A percentile compares a stretch with the other conserved stretches of the same genome.
These are phyloP conservation scores for Spathaspora passalidarum DNA, from an alignment of 805 yeast species.

Conservation along the genomic window DNA sequence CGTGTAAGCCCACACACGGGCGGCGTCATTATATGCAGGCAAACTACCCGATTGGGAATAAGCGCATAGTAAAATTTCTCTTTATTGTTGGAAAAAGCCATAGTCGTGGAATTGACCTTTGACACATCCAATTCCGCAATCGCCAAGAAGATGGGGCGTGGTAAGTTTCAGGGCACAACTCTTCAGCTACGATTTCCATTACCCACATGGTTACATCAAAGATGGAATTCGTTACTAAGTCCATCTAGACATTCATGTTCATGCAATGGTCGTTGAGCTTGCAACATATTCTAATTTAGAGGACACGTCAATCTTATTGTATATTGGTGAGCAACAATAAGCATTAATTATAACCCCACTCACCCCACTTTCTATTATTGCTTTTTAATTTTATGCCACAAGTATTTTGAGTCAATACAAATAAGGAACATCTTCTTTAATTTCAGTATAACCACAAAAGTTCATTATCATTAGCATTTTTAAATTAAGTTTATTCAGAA, in stretches of 20 bases:
- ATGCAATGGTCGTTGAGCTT: too few species aligned
- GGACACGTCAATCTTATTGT: too few species aligned
- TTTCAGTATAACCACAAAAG: neutral
- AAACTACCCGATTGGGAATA: neutral
- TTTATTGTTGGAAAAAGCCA: neutral
- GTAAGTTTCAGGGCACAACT: too few species aligned
- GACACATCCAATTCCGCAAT: too few species aligned
- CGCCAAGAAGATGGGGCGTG: too few species aligned
- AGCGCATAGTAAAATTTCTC: too few species aligned
- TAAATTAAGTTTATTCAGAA: neutral
- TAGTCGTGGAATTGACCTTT: neutral
- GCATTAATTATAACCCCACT: neutral
- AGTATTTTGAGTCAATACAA: neutral
- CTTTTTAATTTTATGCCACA: neutral
- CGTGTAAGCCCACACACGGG: neutral
- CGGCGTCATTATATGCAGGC: neutral
- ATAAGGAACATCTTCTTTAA: neutral
- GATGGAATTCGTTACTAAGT: too few species aligned
- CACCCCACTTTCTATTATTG: neutral
- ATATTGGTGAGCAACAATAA: too few species aligned
- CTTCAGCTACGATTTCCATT: too few species aligned
- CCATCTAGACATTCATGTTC: too few species aligned
- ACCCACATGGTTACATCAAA: too few species aligned
- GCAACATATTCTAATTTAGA: too few species aligned
- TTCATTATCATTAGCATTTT: neutral